Conservation (phyloP, 352 stramenopile species). For the Thraustochytrium aureum region DNA sequence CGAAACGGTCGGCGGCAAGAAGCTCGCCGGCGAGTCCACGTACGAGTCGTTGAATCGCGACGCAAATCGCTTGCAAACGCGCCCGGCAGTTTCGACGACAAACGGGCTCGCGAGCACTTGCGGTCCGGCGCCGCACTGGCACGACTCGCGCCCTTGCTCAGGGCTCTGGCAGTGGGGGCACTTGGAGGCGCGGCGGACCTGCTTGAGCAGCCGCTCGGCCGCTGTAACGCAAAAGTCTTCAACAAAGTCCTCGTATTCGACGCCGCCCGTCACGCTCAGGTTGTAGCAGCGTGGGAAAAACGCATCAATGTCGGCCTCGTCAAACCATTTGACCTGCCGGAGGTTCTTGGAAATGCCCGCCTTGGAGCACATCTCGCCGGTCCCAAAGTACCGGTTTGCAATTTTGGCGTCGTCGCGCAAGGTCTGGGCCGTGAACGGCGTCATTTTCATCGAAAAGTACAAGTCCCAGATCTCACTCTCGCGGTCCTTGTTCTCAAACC, state of each 20-base stretch:
- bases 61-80: slow-evolving; percentile 54
- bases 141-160: not conserved
- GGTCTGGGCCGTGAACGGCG: not conserved
- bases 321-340: slow-evolving; percentile 72
- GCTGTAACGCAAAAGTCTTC: slow-evolving; percentile 83
- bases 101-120: not conserved
- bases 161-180: not conserved
- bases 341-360: slow-evolving; percentile 79
- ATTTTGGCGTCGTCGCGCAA: slow-evolving; percentile 50
- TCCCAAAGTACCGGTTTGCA: slow-evolving; percentile 49
- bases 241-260: slow-evolving; percentile 77
- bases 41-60: slow-evolving; percentile 64
- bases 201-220: slow-evolving; percentile 76
- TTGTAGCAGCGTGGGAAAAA: slow-evolving; percentile 85
- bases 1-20: slow-evolving; percentile 57
- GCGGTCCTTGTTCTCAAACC: slow-evolving; percentile 47
- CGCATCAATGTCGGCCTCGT: slow-evolving; percentile 70
- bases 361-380: slow-evolving; percentile 64
- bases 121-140: slow-evolving; percentile 54
- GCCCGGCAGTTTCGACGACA: slow-evolving; percentile 24
- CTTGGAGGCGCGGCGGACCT: slow-evolving; percentile 36
- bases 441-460: slow-evolving; percentile 24
- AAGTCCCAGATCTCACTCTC: slow-evolving; percentile 53
- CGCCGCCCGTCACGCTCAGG: slow-evolving; percentile 66
- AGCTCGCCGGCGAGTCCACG: slow-evolving; percentile 64